Base-by-base conservation (phyloP, 2,329 filamentous ascomycete species). In the Fusarium sp. region DNA sequence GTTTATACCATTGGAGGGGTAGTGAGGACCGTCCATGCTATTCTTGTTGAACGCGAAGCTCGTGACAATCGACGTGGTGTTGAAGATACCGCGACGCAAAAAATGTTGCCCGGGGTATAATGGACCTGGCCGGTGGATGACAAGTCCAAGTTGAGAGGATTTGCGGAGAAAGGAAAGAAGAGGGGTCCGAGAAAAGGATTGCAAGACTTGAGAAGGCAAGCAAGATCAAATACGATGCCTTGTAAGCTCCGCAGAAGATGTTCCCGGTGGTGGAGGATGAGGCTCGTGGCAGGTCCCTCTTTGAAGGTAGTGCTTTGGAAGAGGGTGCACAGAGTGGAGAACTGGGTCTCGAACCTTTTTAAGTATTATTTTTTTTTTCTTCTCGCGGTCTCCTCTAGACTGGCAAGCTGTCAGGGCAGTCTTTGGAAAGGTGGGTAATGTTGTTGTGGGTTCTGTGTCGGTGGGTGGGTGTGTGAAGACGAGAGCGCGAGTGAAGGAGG, bases 1-100 rank as follows among this genome's bases (percentile, higher is more conserved):
- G 83, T 84, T 85, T 84, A 86, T 83, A 80, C 81, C 83, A 82
- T 86, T 85, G 79, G 84, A 80, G 79, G 82, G 82, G 75, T 85
- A 85, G 73, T 84, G 82, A 77, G 81, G 80, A 79, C 82, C 82
- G 83, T 86, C 84, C 85, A 87, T 87, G 80, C 80, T 83, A 77
- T 75, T 79, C 77, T 76, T 71, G 72, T 73, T 72, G 68, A 70
- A 73, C 62, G 79, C 78, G 77, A 73, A 72, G 65, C 67, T 74
- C 73, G 70, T 67, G 50, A 61, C 58, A 57, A 68, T 50, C 46
- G 58, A 55, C 56, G 58, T 73, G 62, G 60, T 74, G 70, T 71
- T 73, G 62, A 68, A 41, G 57, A 71, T 57, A 62, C 70, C 71
- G 68, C 72, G 71, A 72, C 67, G 57, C 58, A 71, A 64, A 62